A percentile compares a stretch with the other conserved stretches of the same genome.
phyloP scores from a whole-genome alignment of 2,329 filamentous ascomycete genomes.

The Ophiocordyceps camponoti-floridani region DNA sequence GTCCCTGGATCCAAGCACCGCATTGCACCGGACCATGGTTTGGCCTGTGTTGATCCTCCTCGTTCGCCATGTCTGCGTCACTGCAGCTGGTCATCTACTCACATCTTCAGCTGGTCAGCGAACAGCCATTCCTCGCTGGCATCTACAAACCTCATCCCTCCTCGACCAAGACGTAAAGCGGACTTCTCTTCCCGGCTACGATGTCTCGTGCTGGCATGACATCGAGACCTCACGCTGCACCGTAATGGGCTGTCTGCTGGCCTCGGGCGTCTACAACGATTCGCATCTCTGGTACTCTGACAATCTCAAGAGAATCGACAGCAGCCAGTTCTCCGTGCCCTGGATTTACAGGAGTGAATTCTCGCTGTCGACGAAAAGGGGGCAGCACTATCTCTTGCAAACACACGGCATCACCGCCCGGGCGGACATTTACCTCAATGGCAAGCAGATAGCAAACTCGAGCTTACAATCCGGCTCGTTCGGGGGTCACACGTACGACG shows the following conservation, averaged over 20 bases:
- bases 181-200: conserved; percentile 22
- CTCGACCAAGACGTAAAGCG: conserved; percentile 15
- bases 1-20: no score
- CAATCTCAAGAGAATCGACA: conserved; percentile 23
- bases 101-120: conserved; percentile 10
- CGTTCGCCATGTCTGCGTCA: conserved; percentile 1
- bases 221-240: conserved; percentile 28
- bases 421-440: conserved; percentile 43
- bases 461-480: conserved; percentile 36
- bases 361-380: conserved; percentile 11
- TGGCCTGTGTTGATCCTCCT: conserved; percentile 1
- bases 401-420: conserved; percentile 42
- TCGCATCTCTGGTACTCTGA: conserved; percentile 35
- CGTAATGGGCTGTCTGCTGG: conserved; percentile 37
- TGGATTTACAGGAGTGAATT: conserved; percentile 44
- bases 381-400: conserved; percentile 29
- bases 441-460: conserved; percentile 28
- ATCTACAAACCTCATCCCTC: conserved; percentile 25
- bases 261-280: conserved; percentile 32
- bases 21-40: conserved; percentile 1
- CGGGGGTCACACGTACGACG: conserved; percentile 33
- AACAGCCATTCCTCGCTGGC: conserved; percentile 24
- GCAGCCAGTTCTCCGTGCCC: conserved; percentile 28
- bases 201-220: conserved; percentile 33
- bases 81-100: conserved; percentile 2